Evolutionary conservation across 345 rosid genomes (phyloP), one percentile per base, ranked within the genome.

Genomic region (Populus deltoides): DNA sequence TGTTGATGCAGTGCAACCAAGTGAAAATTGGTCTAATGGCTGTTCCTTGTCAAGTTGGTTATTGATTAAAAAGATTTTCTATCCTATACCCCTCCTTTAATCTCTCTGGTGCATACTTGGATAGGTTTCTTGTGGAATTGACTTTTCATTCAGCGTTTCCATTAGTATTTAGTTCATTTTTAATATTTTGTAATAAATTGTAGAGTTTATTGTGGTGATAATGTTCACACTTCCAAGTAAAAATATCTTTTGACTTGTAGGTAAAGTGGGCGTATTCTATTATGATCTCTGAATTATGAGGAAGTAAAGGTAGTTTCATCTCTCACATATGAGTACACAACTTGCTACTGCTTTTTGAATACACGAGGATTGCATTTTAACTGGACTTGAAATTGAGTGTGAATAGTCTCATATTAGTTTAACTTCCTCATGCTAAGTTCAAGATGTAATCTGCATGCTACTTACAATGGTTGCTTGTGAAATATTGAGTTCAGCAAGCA

Each of bases 201-300:
- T 84, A 83, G 83, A 77, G 75, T 79, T 83, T 75, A 35, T 88
- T 70, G 75, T 87, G 88, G 90, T 88, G 90, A 88, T 85, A 81
- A 86, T 86, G 85, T 90, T 88, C 87, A 78, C 86, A 72, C 92
- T 90, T 88, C 94, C 92, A 86, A 92, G 87, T 94, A 81, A 92
- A 90, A 89, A 86, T 92, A 89, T 90, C 92, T 94, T 97, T 89
- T 92, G 77, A 86, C 90, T 97, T 97, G 99, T 97, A 97, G 99
- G 99, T 92, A 92, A 96, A 88, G 89, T 91, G 93, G 99, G 88
- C 97, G 93, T 93, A 73, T 90, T 90, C 93, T 92, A 87, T 90
- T 85, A 92, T 91, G 94, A 90, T 90, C 99, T 88, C 99, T 94
- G 98, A 95, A 91, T 90, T 89, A 89, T 89, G 97, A 87, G 93